Conservation (phyloP, 805 yeast genomes). For the Nakazawaea ishiwadae region DNA sequence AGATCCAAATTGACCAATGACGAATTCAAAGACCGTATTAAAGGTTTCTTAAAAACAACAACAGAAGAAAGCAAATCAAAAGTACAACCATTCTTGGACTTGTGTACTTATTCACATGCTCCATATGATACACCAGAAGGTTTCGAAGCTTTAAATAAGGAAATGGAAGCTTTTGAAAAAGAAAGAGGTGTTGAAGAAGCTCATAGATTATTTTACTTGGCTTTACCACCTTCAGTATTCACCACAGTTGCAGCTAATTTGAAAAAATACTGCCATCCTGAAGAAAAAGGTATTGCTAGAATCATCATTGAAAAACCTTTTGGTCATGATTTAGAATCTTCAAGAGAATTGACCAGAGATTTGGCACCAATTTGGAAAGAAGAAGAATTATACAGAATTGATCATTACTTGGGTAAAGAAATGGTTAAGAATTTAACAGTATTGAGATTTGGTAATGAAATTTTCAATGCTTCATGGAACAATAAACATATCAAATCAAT, state of each 20-base stretch:
- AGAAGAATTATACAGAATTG: constrained; percentile 91
- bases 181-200: constrained; percentile 41
- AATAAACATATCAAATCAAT: constrained; percentile 70
- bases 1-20: constrained; percentile 68
- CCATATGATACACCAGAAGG: constrained; percentile 79
- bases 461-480: constrained; percentile 88
- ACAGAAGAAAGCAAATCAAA: constrained; percentile 29
- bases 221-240: constrained; percentile 92
- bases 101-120: constrained; percentile 70
- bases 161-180: constrained; percentile 56
- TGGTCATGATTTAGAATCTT: constrained; percentile 82
- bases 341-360: constrained; percentile 69
- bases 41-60: constrained; percentile 51
- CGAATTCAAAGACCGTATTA: constrained; percentile 65
- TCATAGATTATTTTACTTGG: constrained; percentile 86
- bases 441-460: constrained; percentile 85
- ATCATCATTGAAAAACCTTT: constrained; percentile 95
- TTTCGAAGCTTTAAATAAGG: constrained; percentile 50
- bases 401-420: constrained; percentile 96
- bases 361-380: constrained; percentile 86
- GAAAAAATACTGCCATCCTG: constrained; percentile 63
- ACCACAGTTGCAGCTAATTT: constrained; percentile 70
- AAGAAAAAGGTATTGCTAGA: constrained; percentile 62
- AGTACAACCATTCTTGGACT: constrained; percentile 57
- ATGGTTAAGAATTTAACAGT: constrained; percentile 92